A percentile compares a stretch with the other conserved stretches of the same genome.
These are phyloP conservation scores for Colletotrichum endophyticum DNA, from an alignment of 2,329 filamentous ascomycete genomes.

Conservation along the genomic window DNA sequence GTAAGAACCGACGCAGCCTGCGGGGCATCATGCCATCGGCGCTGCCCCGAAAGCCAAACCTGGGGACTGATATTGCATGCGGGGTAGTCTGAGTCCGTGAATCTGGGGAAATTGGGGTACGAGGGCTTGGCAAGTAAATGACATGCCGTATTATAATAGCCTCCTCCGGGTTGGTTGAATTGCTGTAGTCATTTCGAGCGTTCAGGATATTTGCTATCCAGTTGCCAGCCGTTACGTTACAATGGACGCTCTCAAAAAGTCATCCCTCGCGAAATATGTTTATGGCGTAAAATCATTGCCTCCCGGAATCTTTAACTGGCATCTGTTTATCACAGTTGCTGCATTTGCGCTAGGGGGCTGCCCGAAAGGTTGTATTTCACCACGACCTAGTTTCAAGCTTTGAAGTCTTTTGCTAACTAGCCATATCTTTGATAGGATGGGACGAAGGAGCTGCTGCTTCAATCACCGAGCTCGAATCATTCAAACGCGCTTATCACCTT, in stretches of 20 bases:
- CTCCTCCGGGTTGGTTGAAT: background rate
- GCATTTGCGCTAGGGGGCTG: slow-evolving; percentile 23
- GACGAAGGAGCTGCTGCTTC: slow-evolving; percentile 39
- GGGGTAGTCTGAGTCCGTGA: background rate
- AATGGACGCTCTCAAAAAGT: background rate
- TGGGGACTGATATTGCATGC: background rate
- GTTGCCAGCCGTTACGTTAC: background rate
- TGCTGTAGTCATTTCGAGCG: background rate
- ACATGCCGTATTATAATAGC: background rate
- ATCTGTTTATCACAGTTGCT: slow-evolving; percentile 15
- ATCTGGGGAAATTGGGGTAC: background rate
- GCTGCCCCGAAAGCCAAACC: background rate
- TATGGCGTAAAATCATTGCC: slow-evolving; percentile 14
- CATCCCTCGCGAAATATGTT: slow-evolving; percentile 16
- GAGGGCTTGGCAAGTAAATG: background rate
- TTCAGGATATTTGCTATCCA: background rate
- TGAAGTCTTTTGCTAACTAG: background rate
- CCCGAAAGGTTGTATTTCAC: background rate
- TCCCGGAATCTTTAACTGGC: slow-evolving; percentile 17
- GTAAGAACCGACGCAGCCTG: background rate
- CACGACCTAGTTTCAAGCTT: background rate
- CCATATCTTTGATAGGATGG: slow-evolving; percentile 28
- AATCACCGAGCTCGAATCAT: slow-evolving; percentile 35
- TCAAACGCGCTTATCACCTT: slow-evolving; percentile 29
- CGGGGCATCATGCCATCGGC: background rate